These are phyloP conservation scores for Eimeria falciformis DNA, from an alignment of 169 alveolate species.

Conservation along the genomic window DNA sequence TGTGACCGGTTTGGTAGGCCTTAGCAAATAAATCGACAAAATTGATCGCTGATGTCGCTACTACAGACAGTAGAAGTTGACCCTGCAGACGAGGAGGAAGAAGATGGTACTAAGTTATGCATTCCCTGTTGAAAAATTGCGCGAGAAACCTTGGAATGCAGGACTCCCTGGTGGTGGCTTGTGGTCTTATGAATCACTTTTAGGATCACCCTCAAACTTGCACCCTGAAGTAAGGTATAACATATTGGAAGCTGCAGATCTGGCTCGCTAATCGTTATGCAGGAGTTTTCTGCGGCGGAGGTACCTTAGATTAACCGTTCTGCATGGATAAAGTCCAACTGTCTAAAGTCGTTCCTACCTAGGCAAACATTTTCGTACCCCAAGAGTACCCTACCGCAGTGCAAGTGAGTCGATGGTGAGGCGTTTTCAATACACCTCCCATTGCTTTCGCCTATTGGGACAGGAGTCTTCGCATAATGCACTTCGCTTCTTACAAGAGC, in stretches of 20 bases:
- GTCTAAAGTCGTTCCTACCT: not conserved
- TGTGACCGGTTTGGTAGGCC: constrained; percentile 57
- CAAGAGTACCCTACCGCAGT: constrained; percentile 29
- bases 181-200: constrained; percentile 47
- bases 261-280: not conserved
- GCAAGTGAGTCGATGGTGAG: constrained; percentile 26
- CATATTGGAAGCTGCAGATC: too few species aligned
- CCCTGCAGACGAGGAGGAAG: constrained; percentile 63
- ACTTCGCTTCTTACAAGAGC: constrained; percentile 41
- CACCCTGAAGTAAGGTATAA: constrained; percentile 50
- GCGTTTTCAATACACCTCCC: not conserved
- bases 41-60: not conserved
- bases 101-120: not conserved
- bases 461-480: constrained; percentile 38
- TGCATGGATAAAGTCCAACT: too few species aligned
- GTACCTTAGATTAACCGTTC: not conserved
- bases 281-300: constrained; percentile 54
- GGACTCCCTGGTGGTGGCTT: constrained; percentile 58
- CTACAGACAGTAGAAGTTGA: constrained; percentile 62
- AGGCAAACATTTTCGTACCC: constrained; percentile 50
- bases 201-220: constrained; percentile 19
- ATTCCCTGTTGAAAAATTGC: not conserved
- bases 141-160: not conserved
- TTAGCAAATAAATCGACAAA: not conserved
- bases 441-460: not conserved